Evolutionary conservation across 1,284 basidiomycete genomes (phyloP).

Genomic region (Trichosporon sp.): DNA sequence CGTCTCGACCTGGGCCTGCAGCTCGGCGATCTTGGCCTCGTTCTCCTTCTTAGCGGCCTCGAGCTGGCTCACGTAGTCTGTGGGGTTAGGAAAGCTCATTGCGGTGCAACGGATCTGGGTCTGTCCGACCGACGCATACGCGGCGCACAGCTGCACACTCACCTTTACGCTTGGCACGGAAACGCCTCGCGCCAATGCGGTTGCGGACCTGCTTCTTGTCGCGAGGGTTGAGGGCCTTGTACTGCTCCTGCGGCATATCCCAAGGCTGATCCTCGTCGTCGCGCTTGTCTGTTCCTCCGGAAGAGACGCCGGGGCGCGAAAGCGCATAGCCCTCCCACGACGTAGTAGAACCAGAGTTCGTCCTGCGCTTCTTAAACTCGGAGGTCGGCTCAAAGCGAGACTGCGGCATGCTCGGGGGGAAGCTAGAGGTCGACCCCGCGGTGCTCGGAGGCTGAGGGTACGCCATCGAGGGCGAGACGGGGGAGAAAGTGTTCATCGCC

Average conservation of each 20-base stretch:
- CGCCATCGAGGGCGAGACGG: constrained; percentile 30
- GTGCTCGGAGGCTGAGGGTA: constrained; percentile 22
- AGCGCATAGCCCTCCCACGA: constrained; percentile 28
- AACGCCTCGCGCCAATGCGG: constrained; percentile 48
- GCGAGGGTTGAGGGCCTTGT: constrained; percentile 47
- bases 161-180: constrained; percentile 54
- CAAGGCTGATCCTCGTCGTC: constrained; percentile 45
- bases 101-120: neutral
- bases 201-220: constrained; percentile 55
- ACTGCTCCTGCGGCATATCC: constrained; percentile 54
- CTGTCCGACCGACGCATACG: too few species aligned
- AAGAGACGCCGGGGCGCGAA: constrained; percentile 8
- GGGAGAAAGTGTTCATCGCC: constrained; percentile 30
- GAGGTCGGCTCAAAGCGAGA: constrained; percentile 11
- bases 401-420: constrained; percentile 27
- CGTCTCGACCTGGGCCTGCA: constrained; percentile 36
- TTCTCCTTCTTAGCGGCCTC: constrained; percentile 30
- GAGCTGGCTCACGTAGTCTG: constrained; percentile 31
- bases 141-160: constrained; percentile 25
- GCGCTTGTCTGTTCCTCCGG: constrained; percentile 23
- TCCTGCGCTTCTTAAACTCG: constrained; percentile 27
- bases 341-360: constrained; percentile 22
- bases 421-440: constrained; percentile 23
- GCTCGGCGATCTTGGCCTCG: constrained; percentile 37
- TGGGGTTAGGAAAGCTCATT: neutral